A percentile compares a stretch with the other conserved stretches of the same genome.
Conservation (phyloP, 164 flowering plant species). For the Santalum album region DNA sequence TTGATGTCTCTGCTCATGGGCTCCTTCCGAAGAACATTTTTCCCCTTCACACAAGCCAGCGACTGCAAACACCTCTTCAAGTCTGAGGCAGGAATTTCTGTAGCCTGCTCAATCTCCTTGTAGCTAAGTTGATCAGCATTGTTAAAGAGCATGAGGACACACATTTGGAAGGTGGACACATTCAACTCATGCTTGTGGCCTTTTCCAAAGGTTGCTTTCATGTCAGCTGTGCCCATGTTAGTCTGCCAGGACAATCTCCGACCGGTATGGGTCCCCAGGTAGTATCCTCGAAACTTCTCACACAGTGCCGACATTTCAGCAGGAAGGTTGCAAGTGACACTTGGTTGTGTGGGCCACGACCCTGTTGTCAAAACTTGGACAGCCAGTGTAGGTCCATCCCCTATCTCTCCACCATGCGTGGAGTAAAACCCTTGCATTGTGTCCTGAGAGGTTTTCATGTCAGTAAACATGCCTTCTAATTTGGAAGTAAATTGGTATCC, state of each 20-base stretch:
- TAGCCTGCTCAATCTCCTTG: slow-evolving; percentile 55
- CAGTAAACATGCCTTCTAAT: slow-evolving; percentile 69
- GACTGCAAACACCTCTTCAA: slow-evolving; percentile 58
- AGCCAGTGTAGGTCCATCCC: slow-evolving; percentile 55
- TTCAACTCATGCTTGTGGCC: slow-evolving; percentile 90
- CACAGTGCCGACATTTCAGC: slow-evolving; percentile 37
- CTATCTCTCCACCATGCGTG: slow-evolving; percentile 42
- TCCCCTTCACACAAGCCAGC: slow-evolving; percentile 62
- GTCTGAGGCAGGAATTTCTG: slow-evolving; percentile 53
- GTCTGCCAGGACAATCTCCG: slow-evolving; percentile 49
- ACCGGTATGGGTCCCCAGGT: slow-evolving; percentile 50
- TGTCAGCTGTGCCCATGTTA: slow-evolving; percentile 46
- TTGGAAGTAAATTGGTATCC: slow-evolving; percentile 69
- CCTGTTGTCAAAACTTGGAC: slow-evolving; percentile 66
- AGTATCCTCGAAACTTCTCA: slow-evolving; percentile 37
- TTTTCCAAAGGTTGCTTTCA: slow-evolving; percentile 46
- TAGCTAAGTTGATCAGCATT: slow-evolving; percentile 33
- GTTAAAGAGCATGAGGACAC: slow-evolving; percentile 58
- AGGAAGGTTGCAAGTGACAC: slow-evolving; percentile 65
- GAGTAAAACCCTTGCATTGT: slow-evolving; percentile 56
- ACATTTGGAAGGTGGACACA: slow-evolving; percentile 81
- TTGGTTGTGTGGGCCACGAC: slow-evolving; percentile 62
- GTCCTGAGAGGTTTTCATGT: slow-evolving; percentile 88
- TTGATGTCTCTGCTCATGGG: slow-evolving; percentile 93
- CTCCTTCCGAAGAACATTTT: slow-evolving; percentile 75